Evolutionary conservation across 331 rosid species (phyloP).

Genomic region (Erythrophleum ivorense): DNA sequence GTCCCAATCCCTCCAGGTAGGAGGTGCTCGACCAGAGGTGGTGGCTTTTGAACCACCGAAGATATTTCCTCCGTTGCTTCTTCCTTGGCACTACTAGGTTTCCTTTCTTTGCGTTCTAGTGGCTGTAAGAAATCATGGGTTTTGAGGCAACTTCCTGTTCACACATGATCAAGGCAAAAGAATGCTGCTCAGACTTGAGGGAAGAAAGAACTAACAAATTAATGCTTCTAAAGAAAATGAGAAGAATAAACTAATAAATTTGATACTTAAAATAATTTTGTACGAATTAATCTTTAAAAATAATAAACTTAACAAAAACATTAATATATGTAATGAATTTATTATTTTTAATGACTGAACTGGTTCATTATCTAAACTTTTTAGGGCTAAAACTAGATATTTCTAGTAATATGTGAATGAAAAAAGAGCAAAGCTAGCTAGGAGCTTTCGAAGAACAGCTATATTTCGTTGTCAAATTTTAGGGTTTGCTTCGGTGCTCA

Average conservation of each 20-base stretch:
- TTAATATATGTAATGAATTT: neutral
- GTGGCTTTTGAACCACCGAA: constrained; percentile 50
- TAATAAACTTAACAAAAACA: too few species aligned
- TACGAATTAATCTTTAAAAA: too few species aligned
- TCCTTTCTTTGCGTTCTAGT: constrained; percentile 65
- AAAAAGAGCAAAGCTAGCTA: neutral
- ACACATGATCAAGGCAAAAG: constrained; percentile 33
- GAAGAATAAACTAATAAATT: too few species aligned
- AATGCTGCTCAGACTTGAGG: constrained; percentile 13
- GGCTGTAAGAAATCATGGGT: constrained; percentile 95
- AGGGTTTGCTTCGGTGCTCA: neutral
- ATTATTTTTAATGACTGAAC: too few species aligned
- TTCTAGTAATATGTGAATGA: neutral
- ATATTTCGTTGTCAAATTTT: constrained; percentile 27
- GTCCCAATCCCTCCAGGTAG: constrained; percentile 97
- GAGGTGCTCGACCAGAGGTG: constrained; percentile 67
- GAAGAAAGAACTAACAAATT: too few species aligned
- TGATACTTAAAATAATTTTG: too few species aligned
- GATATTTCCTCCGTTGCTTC: constrained; percentile 59
- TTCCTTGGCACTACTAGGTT: constrained; percentile 58
- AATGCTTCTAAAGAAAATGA: too few species aligned
- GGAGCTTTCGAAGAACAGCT: constrained; percentile 10
- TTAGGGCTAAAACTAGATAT: too few species aligned
- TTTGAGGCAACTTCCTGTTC: constrained; percentile 67
- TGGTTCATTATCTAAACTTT: too few species aligned